Conservation (phyloP, 805 yeast genomes). For the Pichia pseudocactophila region DNA sequence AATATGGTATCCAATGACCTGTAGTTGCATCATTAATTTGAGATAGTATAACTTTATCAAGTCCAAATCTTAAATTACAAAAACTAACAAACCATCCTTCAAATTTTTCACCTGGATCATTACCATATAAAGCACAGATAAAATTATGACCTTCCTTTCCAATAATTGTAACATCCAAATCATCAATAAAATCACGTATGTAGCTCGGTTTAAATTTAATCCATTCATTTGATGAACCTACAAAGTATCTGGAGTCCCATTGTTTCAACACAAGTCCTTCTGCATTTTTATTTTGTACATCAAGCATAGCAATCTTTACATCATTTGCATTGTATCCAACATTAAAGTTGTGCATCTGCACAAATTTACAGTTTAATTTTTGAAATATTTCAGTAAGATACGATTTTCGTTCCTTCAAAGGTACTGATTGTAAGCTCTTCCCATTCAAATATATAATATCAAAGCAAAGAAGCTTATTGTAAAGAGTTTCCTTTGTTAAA, state of each 20-base stretch:
- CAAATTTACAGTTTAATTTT: constrained; percentile 42
- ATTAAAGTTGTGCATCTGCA: constrained; percentile 32
- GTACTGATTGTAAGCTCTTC: constrained; percentile 41
- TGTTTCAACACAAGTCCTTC: constrained; percentile 82
- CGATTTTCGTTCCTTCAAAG: constrained; percentile 48
- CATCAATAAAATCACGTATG: constrained; percentile 76
- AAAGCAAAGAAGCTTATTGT: constrained; percentile 57
- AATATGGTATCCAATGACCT: constrained; percentile 47
- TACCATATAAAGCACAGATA: constrained; percentile 6
- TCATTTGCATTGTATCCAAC: constrained; percentile 33
- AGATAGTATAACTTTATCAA: constrained; percentile 37
- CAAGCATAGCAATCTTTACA: constrained; percentile 45
- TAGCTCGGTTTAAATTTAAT: constrained; percentile 89
- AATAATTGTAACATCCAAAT: constrained; percentile 67
- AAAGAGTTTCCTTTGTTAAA: constrained; percentile 17
- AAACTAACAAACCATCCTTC: constrained; percentile 45
- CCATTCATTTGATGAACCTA: constrained; percentile 65
- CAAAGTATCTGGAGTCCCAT: constrained; percentile 44
- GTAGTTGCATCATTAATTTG: constrained; percentile 47
- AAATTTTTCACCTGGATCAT: constrained; percentile 5
- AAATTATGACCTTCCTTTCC: constrained; percentile 40
- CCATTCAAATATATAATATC: constrained; percentile 72
- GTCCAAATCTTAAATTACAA: constrained; percentile 79
- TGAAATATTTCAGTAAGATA: constrained; percentile 37
- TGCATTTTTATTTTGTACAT: constrained; percentile 51